Evolutionary conservation across 306 rosid genomes (phyloP).

Genomic region (Medicago lupulina): DNA sequence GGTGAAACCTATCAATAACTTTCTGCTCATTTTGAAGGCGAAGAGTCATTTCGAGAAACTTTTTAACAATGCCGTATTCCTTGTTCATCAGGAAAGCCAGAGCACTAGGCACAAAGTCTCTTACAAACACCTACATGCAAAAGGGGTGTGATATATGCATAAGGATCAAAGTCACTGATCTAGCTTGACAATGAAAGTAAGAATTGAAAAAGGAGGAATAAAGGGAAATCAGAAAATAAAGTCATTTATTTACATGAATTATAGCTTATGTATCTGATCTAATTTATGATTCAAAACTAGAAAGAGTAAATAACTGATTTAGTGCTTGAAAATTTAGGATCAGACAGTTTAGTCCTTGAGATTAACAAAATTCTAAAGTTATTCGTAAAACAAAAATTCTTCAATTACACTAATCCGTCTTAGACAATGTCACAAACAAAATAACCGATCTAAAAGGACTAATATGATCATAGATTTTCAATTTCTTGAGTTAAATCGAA

Average conservation of each 20-base stretch:
- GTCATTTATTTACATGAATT: neutral
- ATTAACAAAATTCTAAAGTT: neutral
- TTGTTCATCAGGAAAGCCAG: constrained; percentile 84
- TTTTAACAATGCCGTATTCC: constrained; percentile 78
- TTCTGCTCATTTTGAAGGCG: constrained; percentile 92
- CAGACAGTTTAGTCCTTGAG: neutral
- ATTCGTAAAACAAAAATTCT: neutral
- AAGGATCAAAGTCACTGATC: constrained; percentile 7
- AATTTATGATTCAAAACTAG: neutral
- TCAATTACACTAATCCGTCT: neutral
- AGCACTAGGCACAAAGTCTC: constrained; percentile 93
- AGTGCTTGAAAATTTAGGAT: neutral
- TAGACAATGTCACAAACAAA: neutral
- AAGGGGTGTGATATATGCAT: constrained; percentile 7
- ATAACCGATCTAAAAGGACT: no score
- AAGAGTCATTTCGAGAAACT: constrained; percentile 75
- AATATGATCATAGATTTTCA: no score
- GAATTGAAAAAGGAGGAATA: neutral
- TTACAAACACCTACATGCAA: constrained; percentile 75
- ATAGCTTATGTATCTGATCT: neutral
- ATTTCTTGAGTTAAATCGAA: no score
- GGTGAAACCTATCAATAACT: constrained; percentile 77
- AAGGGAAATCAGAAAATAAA: neutral
- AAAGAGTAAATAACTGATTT: neutral
- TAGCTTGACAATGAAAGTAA: constrained; percentile 17